Base-by-base conservation (phyloP, 225 moss, liverwort and hornwort species). In the Polytrichum commune region DNA sequence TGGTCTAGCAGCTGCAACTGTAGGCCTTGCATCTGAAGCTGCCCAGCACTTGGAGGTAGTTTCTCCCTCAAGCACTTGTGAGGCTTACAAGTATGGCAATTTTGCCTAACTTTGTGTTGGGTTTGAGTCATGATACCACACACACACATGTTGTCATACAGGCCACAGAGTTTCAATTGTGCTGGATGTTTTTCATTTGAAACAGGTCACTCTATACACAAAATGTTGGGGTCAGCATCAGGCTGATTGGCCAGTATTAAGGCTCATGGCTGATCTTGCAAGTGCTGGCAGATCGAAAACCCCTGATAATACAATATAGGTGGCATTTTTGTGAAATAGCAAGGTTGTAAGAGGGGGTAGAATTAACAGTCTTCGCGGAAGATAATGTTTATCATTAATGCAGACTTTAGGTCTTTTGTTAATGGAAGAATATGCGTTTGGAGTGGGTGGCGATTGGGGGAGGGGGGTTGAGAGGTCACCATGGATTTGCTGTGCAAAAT, bases 1-100 rank as follows among this genome's bases (percentile, higher is more conserved):
- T 76, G 86, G 78, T 66, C 38, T 86, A 27, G 86, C 83, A 76
- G 86, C 83, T 75, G 83, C 83, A 81, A 74, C 83, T 46, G 86
- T 86, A 3, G 86, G 86, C 54, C 86, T 86, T 60, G 76, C 71
- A 76, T 80, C 83, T 30, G 78, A 86, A 68, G 83, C 83, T 78
- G 73, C 69, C 23, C 86, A 86, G 64, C 78, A 86, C 71, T 70
- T 86, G 26, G 80, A 83, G 73, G 86, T 83, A 69, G 46, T 35
- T 63, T 27, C 56, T 4, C 20, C 32, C 33, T 65, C 61, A 46
- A 46, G 46, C 46, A 46, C 46, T 46, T 46, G 46, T 46, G 46
- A 46, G 46, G 46, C 13, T 46, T 46, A 46, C 46, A 46, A 46
- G 46, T 46, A 16, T 46, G 46, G 46, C 46, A 3, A 7, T 60